These are phyloP conservation scores for Coemansia sp. DNA, from an alignment of 192 early-diverging fungal genomes.

Conservation along the genomic window DNA sequence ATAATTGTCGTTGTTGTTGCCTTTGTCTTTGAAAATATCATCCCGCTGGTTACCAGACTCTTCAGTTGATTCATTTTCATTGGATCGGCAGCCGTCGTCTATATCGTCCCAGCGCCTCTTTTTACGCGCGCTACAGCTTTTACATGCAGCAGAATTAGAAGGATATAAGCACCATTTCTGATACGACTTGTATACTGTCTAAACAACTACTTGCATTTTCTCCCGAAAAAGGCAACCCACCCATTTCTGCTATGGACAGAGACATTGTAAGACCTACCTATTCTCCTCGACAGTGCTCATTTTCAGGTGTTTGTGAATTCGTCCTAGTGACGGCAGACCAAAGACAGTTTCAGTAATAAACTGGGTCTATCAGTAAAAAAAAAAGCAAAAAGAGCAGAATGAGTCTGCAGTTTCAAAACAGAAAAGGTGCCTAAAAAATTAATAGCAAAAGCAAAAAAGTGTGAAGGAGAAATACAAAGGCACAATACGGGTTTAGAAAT, in stretches of 20 bases:
- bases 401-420: not conserved
- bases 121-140: slow-evolving; percentile 1
- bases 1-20: not conserved
- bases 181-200: not conserved
- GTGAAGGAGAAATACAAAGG: too few relatives aligned
- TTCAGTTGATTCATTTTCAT: not conserved
- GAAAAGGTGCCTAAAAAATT: not conserved
- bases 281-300: not conserved
- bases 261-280: not conserved
- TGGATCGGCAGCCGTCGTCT: not conserved
- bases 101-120: slow-evolving; percentile 29
- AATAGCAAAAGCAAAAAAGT: too few relatives aligned
- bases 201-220: not conserved
- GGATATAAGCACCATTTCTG: not conserved
- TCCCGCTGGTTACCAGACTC: not conserved
- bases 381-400: not conserved
- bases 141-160: not conserved
- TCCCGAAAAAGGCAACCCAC: not conserved
- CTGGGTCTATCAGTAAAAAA: not conserved
- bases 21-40: not conserved
- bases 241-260: not conserved
- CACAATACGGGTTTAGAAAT: too few relatives aligned
- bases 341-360: not conserved
- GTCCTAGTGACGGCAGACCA: not conserved
- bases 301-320: not conserved